A percentile compares a stretch with the other conserved stretches of the same genome.
phyloP scores from a whole-genome alignment of 768 basidiomycete genomes.

The Paxillus rubicundulus region DNA sequence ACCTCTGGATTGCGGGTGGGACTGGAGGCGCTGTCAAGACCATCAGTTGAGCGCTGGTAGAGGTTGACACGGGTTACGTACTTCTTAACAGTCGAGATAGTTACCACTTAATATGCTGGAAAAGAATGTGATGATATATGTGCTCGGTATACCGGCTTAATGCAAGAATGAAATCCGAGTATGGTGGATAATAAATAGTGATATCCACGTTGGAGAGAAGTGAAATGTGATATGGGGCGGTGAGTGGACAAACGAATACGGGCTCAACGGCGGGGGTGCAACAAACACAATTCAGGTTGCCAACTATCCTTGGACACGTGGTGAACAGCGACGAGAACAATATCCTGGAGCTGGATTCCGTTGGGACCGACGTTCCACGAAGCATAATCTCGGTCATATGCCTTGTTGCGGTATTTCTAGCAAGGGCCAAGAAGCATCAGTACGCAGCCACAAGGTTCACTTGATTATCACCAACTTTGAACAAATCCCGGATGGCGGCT shows the following conservation, averaged over 20 bases:
- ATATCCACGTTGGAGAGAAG: neutral
- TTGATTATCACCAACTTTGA: slow-evolving; percentile 39
- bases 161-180: neutral
- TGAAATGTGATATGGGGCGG: neutral
- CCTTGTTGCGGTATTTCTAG: slow-evolving; percentile 15
- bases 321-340: slow-evolving; percentile 67
- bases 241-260: neutral
- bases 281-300: slow-evolving; percentile 69
- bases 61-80: neutral
- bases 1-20: neutral
- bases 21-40: neutral
- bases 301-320: slow-evolving; percentile 79
- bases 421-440: slow-evolving; percentile 7
- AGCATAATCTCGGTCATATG: slow-evolving; percentile 8
- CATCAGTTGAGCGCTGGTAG: neutral
- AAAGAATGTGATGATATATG: neutral
- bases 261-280: slow-evolving; percentile 12
- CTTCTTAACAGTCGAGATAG: slow-evolving; percentile 1
- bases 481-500: slow-evolving; percentile 65
- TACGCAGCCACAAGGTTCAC: neutral
- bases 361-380: slow-evolving; percentile 24
- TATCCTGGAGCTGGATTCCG: slow-evolving; percentile 24
- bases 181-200: neutral
- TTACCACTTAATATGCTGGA: neutral
- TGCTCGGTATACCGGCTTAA: neutral